These are phyloP conservation scores for Prosopis cineraria DNA, from an alignment of 306 rosid genomes.

Conservation along the genomic window DNA sequence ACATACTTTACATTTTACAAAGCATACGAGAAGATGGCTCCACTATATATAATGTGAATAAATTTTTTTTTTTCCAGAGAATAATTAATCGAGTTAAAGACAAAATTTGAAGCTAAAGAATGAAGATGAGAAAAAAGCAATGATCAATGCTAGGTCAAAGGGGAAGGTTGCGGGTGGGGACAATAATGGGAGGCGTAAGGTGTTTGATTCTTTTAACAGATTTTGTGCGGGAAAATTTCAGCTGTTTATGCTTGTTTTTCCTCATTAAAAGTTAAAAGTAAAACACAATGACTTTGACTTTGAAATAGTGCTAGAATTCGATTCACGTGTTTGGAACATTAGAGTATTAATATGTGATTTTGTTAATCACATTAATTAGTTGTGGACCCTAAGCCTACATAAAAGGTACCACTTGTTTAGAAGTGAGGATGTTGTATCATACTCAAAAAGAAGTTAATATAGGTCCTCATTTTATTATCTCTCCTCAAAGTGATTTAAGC, in stretches of 20 bases:
- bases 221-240: slow-evolving; percentile 38
- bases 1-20: too few species aligned
- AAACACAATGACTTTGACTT: not conserved
- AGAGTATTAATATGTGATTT: too few species aligned
- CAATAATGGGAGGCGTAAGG: slow-evolving; percentile 33
- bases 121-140: not conserved
- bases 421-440: too few species aligned
- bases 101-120: not conserved
- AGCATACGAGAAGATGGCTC: too few species aligned
- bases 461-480: too few species aligned
- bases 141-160: not conserved
- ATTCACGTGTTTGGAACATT: too few species aligned
- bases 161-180: slow-evolving; percentile 26
- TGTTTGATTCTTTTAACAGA: slow-evolving; percentile 42
- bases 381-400: too few species aligned
- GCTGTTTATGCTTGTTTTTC: slow-evolving; percentile 11
- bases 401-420: too few species aligned
- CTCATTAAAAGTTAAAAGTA: not conserved
- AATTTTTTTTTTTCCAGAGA: too few species aligned
- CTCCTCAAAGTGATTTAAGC: too few species aligned
- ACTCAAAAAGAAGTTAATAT: too few species aligned
- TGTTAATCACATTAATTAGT: too few species aligned
- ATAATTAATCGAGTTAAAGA: not conserved
- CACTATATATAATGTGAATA: not conserved
- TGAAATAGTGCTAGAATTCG: not conserved